These are phyloP conservation scores for Gracilariopsis chorda DNA, from an alignment of 23 red algal species.

Conservation along the genomic window DNA sequence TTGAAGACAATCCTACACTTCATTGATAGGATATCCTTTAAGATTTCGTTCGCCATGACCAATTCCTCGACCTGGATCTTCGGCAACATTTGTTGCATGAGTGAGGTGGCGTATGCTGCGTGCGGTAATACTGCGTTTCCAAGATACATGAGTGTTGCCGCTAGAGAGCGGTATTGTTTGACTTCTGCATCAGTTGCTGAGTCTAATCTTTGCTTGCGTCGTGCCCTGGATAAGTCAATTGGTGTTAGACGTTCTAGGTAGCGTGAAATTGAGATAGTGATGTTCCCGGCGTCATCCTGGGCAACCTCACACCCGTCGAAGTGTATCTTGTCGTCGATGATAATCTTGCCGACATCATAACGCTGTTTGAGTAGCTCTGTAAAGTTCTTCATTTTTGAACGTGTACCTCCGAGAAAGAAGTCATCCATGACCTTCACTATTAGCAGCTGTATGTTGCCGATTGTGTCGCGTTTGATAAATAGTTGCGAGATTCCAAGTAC, in stretches of 20 bases:
- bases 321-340: background rate
- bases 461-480: background rate
- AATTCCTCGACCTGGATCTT: background rate
- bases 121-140: background rate
- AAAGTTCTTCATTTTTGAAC: background rate
- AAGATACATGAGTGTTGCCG: background rate
- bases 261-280: background rate
- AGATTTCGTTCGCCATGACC: background rate
- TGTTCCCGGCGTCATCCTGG: background rate
- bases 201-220: background rate
- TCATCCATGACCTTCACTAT: slow-evolving; percentile 47
- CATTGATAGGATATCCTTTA: background rate
- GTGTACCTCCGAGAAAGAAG: background rate
- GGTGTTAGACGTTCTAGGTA: slow-evolving; percentile 4
- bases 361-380: background rate
- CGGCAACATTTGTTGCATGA: background rate
- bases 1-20: background rate
- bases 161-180: background rate
- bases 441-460: background rate
- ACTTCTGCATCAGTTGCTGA: background rate
- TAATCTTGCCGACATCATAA: background rate
- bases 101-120: background rate
- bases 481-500: slow-evolving; percentile 13
- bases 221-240: background rate
- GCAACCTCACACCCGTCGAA: slow-evolving; percentile 32